Evolutionary conservation across 1,284 basidiomycete species (phyloP).

Genomic region (Vanrija humicola): DNA sequence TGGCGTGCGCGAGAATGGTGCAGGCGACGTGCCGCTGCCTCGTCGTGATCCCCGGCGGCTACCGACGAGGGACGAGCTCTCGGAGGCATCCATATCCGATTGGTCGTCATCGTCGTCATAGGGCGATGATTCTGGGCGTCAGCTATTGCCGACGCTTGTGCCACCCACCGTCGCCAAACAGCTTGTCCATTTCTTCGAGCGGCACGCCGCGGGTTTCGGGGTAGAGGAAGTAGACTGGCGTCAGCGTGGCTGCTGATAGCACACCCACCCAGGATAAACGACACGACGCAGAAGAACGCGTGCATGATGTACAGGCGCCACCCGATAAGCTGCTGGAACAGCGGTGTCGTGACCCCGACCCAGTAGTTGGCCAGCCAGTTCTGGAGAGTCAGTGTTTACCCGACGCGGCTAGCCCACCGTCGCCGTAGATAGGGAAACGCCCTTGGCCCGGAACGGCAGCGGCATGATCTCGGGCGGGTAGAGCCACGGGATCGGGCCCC

Average conservation of each 20-base stretch:
- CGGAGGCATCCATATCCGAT: slow-evolving; percentile 64
- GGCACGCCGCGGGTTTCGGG: slow-evolving; percentile 56
- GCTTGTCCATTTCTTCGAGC: slow-evolving; percentile 54
- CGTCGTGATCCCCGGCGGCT: slow-evolving; percentile 6
- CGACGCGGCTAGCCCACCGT: slow-evolving; percentile 48
- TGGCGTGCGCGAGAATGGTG: slow-evolving; percentile 35
- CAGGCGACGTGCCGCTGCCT: slow-evolving; percentile 29
- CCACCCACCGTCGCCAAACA: slow-evolving; percentile 38
- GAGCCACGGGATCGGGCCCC: slow-evolving; percentile 58
- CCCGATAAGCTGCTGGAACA: slow-evolving; percentile 80
- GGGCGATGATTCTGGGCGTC: background rate
- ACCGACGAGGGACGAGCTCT: slow-evolving; percentile 58
- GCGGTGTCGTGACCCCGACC: slow-evolving; percentile 84
- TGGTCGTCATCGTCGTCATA: slow-evolving; percentile 33
- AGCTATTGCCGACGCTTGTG: background rate
- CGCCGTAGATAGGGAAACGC: slow-evolving; percentile 86
- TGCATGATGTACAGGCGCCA: slow-evolving; percentile 97
- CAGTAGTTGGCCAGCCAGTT: slow-evolving; percentile 37
- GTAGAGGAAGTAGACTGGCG: slow-evolving; percentile 46
- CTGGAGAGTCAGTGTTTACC: background rate
- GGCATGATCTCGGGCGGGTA: slow-evolving; percentile 95
- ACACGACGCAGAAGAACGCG: slow-evolving; percentile 85
- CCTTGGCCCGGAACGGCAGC: slow-evolving; percentile 82
- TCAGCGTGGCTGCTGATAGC: background rate
- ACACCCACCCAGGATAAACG: slow-evolving; percentile 64